Conservation (phyloP, 495 filamentous ascomycete species). For the Lepraria neglecta region DNA sequence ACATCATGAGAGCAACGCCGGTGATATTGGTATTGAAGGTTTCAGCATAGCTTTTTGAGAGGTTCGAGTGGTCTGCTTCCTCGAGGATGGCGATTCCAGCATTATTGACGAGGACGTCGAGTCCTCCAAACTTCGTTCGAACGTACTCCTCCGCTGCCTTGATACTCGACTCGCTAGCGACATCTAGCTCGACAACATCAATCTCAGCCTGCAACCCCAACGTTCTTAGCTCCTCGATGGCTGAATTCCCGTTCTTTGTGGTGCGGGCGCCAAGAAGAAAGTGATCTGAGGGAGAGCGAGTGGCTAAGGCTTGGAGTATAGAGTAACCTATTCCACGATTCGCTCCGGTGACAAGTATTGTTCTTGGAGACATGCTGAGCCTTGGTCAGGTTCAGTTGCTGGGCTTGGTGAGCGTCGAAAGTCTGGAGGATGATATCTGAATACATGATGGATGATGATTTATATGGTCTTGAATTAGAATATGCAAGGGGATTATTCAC, state of each 20-base stretch:
- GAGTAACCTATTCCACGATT: slow-evolving; percentile 19
- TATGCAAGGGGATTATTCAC: background rate
- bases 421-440: slow-evolving; percentile 27
- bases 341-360: slow-evolving; percentile 4
- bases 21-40: slow-evolving; percentile 43
- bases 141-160: slow-evolving; percentile 38
- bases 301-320: slow-evolving; percentile 31
- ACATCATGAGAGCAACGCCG: slow-evolving; percentile 39
- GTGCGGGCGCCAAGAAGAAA: slow-evolving; percentile 32
- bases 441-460: slow-evolving; percentile 19
- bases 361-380: slow-evolving; percentile 10
- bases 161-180: slow-evolving; percentile 38
- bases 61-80: slow-evolving; percentile 3
- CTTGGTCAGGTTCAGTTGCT: slow-evolving; percentile 5
- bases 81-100: slow-evolving; percentile 31
- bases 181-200: slow-evolving; percentile 42
- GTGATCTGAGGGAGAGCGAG: slow-evolving; percentile 25
- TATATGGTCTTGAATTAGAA: background rate
- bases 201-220: slow-evolving; percentile 26
- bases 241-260: slow-evolving; percentile 21
- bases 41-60: slow-evolving; percentile 29
- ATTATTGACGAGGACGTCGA: slow-evolving; percentile 52
- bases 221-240: slow-evolving; percentile 21
- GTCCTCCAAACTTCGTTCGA: slow-evolving; percentile 30
- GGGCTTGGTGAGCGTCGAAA: slow-evolving; percentile 21